phyloP scores from a whole-genome alignment of 768 basidiomycete genomes.

The Chalciporus piperatus region DNA sequence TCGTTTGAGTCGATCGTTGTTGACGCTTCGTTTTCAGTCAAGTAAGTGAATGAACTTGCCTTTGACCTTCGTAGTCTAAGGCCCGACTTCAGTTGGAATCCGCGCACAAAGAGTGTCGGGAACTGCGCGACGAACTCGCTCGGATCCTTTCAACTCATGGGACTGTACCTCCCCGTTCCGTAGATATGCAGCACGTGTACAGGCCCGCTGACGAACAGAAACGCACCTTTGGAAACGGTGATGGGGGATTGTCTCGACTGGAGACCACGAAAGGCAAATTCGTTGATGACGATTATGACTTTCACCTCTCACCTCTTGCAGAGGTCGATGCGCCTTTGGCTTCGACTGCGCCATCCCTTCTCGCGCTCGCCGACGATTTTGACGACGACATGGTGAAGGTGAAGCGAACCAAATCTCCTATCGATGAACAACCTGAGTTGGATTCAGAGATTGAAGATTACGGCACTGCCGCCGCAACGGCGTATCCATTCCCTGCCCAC shows the following conservation, averaged over 20 bases:
- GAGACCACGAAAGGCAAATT: conserved; percentile 22
- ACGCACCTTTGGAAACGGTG: conserved; percentile 17
- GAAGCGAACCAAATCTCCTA: conserved; percentile 17
- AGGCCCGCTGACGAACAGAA: conserved; percentile 16
- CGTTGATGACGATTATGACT: conserved; percentile 25
- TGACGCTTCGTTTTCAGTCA: conserved; percentile 30
- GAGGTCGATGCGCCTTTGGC: conserved; percentile 25
- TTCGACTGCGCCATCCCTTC: conserved; percentile 28
- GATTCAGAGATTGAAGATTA: conserved; percentile 27
- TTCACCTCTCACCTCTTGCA: conserved; percentile 32
- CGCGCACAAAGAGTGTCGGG: conserved; percentile 23
- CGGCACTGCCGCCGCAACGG: not conserved
- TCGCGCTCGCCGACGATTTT: conserved; percentile 28
- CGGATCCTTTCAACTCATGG: conserved; percentile 20
- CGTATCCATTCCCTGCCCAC: conserved; percentile 26
- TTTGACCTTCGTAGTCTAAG: conserved; percentile 7
- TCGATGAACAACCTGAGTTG: conserved; percentile 22
- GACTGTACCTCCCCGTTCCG: conserved; percentile 2
- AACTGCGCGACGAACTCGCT: conserved; percentile 27
- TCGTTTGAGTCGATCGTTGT: conserved; percentile 7
- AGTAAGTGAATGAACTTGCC: conserved; percentile 27
- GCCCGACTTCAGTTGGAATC: conserved; percentile 20
- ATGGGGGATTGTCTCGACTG: conserved; percentile 9
- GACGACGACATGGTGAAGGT: conserved; percentile 28
- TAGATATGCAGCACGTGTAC: conserved; percentile 25